phyloP scores from a whole-genome alignment of 2,329 filamentous ascomycete species.

The Capronia americana region DNA sequence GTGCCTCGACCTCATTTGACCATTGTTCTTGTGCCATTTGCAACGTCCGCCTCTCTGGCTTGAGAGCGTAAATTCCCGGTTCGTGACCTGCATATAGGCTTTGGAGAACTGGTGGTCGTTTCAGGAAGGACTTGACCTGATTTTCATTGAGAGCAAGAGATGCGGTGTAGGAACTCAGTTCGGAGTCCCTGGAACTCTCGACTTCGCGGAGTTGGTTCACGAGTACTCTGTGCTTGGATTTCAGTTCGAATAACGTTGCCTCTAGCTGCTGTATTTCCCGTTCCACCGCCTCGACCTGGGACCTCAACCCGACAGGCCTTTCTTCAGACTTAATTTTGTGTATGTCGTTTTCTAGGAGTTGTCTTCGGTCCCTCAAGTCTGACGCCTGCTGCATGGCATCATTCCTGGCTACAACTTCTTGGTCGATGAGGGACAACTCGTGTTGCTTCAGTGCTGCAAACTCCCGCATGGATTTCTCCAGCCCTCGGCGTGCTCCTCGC shows the following conservation, averaged over 20 bases:
- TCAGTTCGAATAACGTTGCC: conserved; percentile 61
- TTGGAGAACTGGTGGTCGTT: conserved; percentile 51
- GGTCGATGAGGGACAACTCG: conserved; percentile 59
- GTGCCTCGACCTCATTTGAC: conserved; percentile 55
- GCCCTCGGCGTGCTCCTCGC: conserved; percentile 60
- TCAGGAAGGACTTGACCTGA: conserved; percentile 61
- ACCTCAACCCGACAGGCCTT: conserved; percentile 55
- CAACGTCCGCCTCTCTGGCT: conserved; percentile 64
- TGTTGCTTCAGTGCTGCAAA: conserved; percentile 63
- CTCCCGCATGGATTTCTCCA: conserved; percentile 63
- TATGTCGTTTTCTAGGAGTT: conserved; percentile 59
- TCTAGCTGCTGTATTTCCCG: conserved; percentile 65
- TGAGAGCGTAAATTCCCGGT: conserved; percentile 57
- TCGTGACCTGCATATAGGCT: conserved; percentile 42
- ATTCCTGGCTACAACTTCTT: conserved; percentile 53
- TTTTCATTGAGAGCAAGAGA: conserved; percentile 62
- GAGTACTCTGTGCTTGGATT: conserved; percentile 60
- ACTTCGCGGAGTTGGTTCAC: conserved; percentile 58
- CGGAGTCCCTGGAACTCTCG: conserved; percentile 64
- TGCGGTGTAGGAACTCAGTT: conserved; percentile 64
- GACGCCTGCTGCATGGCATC: conserved; percentile 59
- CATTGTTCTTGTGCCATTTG: conserved; percentile 66
- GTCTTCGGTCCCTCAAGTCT: conserved; percentile 57
- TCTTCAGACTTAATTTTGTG: conserved; percentile 53
- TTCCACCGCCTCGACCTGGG: conserved; percentile 60